Percentiles rank a stretch among this genome's conserved stretches.
These are phyloP conservation scores for Mallotus japonicus DNA, from an alignment of 441 rosid genomes.

Conservation along the genomic window DNA sequence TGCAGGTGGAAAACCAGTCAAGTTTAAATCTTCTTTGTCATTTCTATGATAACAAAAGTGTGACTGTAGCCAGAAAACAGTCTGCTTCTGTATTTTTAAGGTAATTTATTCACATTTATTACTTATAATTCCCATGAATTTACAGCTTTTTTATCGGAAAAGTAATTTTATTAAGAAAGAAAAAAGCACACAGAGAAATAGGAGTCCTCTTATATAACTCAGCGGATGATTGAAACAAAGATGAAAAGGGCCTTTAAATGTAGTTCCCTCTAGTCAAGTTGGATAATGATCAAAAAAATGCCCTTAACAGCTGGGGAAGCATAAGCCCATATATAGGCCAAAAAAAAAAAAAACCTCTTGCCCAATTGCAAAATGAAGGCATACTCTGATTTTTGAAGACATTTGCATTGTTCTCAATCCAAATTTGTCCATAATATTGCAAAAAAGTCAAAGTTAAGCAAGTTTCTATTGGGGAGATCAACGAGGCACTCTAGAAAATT, in stretches of 20 bases:
- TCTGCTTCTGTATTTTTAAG: conserved; percentile 69
- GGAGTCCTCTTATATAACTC: background rate
- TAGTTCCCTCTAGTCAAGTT: background rate
- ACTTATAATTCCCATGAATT: background rate
- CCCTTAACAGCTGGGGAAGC: background rate
- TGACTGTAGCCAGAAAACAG: conserved; percentile 59
- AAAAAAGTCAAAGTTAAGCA: background rate
- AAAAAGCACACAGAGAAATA: background rate
- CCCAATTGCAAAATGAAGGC: background rate
- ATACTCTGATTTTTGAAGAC: background rate
- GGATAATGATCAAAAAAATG: background rate
- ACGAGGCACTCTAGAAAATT: background rate
- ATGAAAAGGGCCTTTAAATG: background rate
- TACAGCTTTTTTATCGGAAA: too few relatives aligned
- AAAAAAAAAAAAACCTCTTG: background rate
- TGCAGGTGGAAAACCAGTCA: conserved; percentile 84
- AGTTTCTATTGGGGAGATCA: background rate
- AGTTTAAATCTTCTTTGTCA: conserved; percentile 66
- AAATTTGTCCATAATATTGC: background rate
- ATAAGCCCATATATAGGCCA: background rate
- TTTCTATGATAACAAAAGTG: conserved; percentile 57
- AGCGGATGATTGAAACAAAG: background rate
- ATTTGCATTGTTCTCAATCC: background rate
- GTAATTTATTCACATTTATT: conserved; percentile 39
- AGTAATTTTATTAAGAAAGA: background rate